Evolutionary conservation across 176 grass and related monocot genomes (phyloP).

Genomic region (Echinochloa phyllopogon): DNA sequence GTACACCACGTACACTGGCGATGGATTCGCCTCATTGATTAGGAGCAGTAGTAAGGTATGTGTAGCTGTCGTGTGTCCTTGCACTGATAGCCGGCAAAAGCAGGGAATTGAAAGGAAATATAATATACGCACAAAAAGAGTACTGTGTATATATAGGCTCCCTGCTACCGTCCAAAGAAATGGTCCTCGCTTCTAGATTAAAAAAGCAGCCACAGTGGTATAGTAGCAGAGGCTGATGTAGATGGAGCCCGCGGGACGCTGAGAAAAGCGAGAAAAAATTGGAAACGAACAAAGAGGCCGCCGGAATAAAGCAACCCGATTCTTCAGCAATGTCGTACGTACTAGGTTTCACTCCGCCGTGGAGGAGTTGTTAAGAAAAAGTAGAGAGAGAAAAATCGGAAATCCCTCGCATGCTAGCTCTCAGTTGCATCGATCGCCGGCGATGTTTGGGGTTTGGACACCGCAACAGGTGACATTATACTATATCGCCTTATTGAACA

Average conservation of each 20-base stretch:
- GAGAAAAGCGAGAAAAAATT: not conserved
- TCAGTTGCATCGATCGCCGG: not conserved
- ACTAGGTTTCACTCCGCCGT: not conserved
- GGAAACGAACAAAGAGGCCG: too few species aligned
- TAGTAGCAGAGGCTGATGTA: too few species aligned
- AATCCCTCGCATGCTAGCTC: not conserved
- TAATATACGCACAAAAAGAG: not conserved
- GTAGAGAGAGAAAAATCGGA: not conserved
- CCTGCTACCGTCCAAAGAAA: conserved; percentile 19
- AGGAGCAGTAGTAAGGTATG: conserved; percentile 10
- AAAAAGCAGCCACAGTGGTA: not conserved
- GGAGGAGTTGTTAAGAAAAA: not conserved
- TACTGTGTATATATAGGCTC: not conserved
- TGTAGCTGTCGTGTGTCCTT: conserved; percentile 20
- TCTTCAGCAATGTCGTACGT: not conserved
- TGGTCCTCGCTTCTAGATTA: conserved; percentile 12
- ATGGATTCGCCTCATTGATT: not conserved
- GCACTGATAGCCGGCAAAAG: not conserved
- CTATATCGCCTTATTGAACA: not conserved
- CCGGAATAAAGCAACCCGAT: not conserved
- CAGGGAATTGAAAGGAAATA: not conserved
- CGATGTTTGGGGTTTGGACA: too few species aligned
- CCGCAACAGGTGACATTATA: too few species aligned
- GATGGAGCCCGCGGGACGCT: not conserved
- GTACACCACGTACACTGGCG: not conserved